These are phyloP conservation scores for Physcomitrellopsis africana DNA, from an alignment of 225 moss, liverwort and hornwort genomes.

Conservation along the genomic window DNA sequence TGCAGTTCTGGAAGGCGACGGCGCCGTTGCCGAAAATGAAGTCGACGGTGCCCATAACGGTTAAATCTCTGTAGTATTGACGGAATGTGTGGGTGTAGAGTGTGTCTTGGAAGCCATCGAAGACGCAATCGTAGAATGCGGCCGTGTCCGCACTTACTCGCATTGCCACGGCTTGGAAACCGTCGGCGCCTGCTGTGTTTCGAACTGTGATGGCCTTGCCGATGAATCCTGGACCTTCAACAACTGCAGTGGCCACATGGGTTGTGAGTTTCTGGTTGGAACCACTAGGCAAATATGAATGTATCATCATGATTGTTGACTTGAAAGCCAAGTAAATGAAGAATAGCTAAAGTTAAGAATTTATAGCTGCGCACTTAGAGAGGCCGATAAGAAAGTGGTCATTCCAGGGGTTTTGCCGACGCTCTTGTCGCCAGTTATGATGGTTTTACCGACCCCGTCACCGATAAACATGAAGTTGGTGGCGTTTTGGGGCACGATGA, in stretches of 20 bases:
- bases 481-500: constrained; percentile 50
- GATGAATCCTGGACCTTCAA: constrained; percentile 61
- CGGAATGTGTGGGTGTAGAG: constrained; percentile 65
- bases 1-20: constrained; percentile 56
- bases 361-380: constrained; percentile 49
- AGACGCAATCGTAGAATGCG: constrained; percentile 48
- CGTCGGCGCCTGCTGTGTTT: constrained; percentile 50
- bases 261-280: background rate
- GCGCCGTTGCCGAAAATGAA: constrained; percentile 64
- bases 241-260: constrained; percentile 37
- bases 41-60: constrained; percentile 52
- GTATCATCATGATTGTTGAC: too few species aligned
- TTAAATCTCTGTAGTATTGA: constrained; percentile 55
- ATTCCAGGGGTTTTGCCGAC: constrained; percentile 40
- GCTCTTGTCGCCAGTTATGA: constrained; percentile 60
- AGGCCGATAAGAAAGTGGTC: constrained; percentile 65
- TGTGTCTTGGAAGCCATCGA: constrained; percentile 61
- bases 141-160: constrained; percentile 66
- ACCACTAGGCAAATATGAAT: background rate
- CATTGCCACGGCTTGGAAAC: constrained; percentile 63
- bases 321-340: too few species aligned
- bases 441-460: constrained; percentile 47
- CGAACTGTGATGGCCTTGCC: constrained; percentile 55
- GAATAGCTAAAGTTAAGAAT: too few species aligned
- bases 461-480: constrained; percentile 68